Base-by-base conservation (phyloP, 2,329 filamentous ascomycete species). In the Aspergillus amoenus region DNA sequence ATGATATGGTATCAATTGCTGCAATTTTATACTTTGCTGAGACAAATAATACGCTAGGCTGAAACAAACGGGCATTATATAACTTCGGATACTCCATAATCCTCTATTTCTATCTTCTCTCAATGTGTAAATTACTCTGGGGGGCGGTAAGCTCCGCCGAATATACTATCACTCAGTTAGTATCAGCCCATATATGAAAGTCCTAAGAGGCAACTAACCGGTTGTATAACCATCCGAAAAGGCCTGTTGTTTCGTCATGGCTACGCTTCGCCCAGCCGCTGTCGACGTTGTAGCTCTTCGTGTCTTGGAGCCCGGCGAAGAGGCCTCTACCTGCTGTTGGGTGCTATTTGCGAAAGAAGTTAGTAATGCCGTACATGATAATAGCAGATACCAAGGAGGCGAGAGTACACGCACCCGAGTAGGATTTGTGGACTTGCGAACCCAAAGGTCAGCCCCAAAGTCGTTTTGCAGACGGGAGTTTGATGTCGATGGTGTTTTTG, bases 241-340 rank as follows among this genome's bases (percentile, higher is more conserved):
- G 17, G 17, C 64, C 63, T 27, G 41, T 59, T 3, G 51, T 41
- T 17, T 66, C 55, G 8, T 49, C 48, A 3, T 64, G 58, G 39
- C 61, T 64, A 22, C 73, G 67, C 21, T 66, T 65, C 5, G 73
- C 73, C 70, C 71, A 75, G 37, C 73, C 73, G 3, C 59, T 53
- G 2, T 75, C 72, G 18, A 75, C 73, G 11, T 73, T 74, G 52
- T 75, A 75, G 57, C 68, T 66, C 57, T 75, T 75, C 12, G 64
- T 63, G 37, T 75, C 73, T 53, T 75, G 73, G 2, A 75, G 64
- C 4, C 73, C 73, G 34, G 73, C 72, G 53, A 75, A 75, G 45
- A 75, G 68, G 30, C 73, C 73, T 15, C 73, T 67, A 46, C 73
- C 73, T 4, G 65, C 64, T 6, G 72, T 74, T 41, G 70, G 52